Percentiles rank a stretch among this genome's conserved stretches.
Conservation (phyloP, 2,329 filamentous ascomycete species). For the Trichoderma sp. region DNA sequence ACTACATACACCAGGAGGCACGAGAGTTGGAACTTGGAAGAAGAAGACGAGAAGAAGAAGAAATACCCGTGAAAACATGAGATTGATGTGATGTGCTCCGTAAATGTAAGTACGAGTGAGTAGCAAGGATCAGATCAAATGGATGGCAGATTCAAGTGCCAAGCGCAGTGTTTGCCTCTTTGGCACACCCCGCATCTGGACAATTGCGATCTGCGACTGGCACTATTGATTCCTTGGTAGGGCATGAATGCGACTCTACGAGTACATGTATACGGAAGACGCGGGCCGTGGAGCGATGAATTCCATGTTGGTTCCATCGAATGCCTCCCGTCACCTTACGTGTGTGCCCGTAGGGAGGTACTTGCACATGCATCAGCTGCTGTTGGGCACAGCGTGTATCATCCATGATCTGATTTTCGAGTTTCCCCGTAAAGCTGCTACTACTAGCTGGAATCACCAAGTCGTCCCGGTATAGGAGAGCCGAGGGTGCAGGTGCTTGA, state of each 20-base stretch:
- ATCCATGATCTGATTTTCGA: not conserved
- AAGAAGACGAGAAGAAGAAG: not conserved
- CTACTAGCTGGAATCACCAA: not conserved
- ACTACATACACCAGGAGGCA: not conserved
- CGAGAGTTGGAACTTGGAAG: not conserved
- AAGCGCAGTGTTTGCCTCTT: not conserved
- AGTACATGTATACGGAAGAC: not conserved
- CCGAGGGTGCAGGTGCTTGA: not conserved
- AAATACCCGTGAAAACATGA: not conserved
- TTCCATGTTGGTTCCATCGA: not conserved
- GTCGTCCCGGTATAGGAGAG: not conserved
- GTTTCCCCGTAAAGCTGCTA: not conserved
- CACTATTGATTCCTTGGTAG: not conserved
- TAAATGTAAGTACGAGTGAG: too few species aligned
- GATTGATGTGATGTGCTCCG: not conserved
- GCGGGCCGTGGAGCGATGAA: not conserved
- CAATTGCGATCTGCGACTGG: slow-evolving; percentile 3
- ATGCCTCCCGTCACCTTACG: not conserved
- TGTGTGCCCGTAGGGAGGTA: not conserved
- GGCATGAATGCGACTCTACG: not conserved
- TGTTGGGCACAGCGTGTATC: not conserved
- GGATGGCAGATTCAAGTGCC: not conserved
- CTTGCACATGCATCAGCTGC: not conserved
- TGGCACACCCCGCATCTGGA: slow-evolving; percentile 12
- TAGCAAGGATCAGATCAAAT: not conserved